phyloP scores from a whole-genome alignment of 768 basidiomycete species.

The Arthromyces matolae region DNA sequence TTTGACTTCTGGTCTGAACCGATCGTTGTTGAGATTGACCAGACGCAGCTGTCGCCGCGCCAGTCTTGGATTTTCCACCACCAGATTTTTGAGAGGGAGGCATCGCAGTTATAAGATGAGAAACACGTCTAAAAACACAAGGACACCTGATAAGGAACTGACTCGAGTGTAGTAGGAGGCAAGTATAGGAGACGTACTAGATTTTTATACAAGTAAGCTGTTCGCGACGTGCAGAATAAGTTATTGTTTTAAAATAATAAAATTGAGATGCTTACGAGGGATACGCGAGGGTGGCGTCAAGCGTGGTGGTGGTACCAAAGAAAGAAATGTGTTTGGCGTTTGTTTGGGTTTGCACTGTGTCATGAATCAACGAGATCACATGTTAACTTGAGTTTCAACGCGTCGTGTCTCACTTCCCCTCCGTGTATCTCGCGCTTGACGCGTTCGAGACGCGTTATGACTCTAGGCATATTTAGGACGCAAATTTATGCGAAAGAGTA shows the following conservation, averaged over 20 bases:
- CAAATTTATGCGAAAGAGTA: background rate
- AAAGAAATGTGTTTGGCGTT: slow-evolving; percentile 34
- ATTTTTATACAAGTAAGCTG: background rate
- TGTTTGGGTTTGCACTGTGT: slow-evolving; percentile 31
- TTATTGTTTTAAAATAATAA: background rate
- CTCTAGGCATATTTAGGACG: background rate
- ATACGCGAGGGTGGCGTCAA: slow-evolving; percentile 30
- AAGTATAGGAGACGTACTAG: slow-evolving; percentile 18
- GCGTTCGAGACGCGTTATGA: slow-evolving; percentile 13
- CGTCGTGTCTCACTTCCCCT: slow-evolving; percentile 7
- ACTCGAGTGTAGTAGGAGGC: background rate
- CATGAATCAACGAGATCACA: slow-evolving; percentile 25
- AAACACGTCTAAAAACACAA: background rate
- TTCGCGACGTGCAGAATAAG: background rate
- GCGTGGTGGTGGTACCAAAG: slow-evolving; percentile 43
- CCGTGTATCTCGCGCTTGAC: slow-evolving; percentile 7
- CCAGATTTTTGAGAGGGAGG: slow-evolving; percentile 50
- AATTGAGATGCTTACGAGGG: slow-evolving; percentile 14
- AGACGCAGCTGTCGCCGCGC: slow-evolving; percentile 29
- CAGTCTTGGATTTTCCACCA: slow-evolving; percentile 62
- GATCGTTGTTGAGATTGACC: slow-evolving; percentile 32
- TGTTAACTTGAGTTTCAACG: slow-evolving; percentile 14
- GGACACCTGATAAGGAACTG: background rate
- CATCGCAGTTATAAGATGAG: slow-evolving; percentile 26
- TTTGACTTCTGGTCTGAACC: slow-evolving; percentile 72